Base-by-base conservation (phyloP, 2,329 filamentous ascomycete genomes). In the Alternaria metachromatica region DNA sequence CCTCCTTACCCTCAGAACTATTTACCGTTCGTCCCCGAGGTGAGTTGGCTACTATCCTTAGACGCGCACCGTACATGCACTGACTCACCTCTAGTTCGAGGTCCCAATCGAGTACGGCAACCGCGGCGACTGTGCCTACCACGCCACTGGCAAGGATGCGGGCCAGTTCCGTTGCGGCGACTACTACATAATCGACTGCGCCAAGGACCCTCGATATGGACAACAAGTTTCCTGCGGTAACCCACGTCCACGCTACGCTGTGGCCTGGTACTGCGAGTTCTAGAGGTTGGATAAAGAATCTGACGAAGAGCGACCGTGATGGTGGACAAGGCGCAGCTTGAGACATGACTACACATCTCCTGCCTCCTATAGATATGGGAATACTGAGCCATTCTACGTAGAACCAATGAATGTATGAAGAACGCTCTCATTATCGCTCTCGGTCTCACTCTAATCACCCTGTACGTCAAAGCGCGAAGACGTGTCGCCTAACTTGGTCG, bases 121-220 rank as follows among this genome's bases (percentile, higher is more conserved):
- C 33, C 33, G 23, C 33, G 9, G 21, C 2, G n/a, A 58, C 33
- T 51, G 46, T 12, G n/a, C 43, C n/a, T 53, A 51, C 11, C 45
- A 43, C n/a, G 28, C 55, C 13, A 30, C 23, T 21, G 54, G 18
- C 6, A 15, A 6, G 18, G 25, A 46, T 9, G 7, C 54, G 3
- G 41, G 41, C n/a, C 25, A 46, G 18, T 56, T 56, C 20, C 25
- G 12, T 20, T 56, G 41, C 12, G 54, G 54, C 11, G 20, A 46
- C 41, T 43, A 56, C 8, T 56, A 56, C 54, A 46, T 56, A 15
- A 33, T 56, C 41, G 54, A 56, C 25, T 56, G 54, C 18, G 12
- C 18, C 7, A 45, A 45, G 18, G 41, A 49, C 12, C 20, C 23
- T 33, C 9, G 30, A 5, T 26, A 58, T 25, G 55, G 45, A 11